These are phyloP conservation scores for Hymenoscyphus repandus DNA, from an alignment of 2,329 filamentous ascomycete genomes.

Conservation along the genomic window DNA sequence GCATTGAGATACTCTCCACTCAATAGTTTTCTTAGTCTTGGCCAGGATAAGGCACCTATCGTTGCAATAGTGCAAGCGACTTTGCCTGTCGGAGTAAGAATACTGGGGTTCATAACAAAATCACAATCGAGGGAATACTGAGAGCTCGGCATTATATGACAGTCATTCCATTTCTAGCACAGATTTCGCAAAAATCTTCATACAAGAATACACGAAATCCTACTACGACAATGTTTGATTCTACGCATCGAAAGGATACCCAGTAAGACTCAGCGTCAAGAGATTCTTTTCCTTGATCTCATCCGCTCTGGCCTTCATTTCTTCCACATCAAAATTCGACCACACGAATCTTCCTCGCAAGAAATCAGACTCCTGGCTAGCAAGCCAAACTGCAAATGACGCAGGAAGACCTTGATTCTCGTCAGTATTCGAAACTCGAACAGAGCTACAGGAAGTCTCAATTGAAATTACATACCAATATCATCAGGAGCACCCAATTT, in stretches of 20 bases:
- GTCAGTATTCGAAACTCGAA: not conserved
- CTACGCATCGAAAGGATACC: too few relatives aligned
- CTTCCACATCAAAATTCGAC: constrained; percentile 47
- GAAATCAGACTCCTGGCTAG: constrained; percentile 38
- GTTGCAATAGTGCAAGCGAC: too few relatives aligned
- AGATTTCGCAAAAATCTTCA: too few relatives aligned
- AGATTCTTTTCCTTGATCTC: not conserved
- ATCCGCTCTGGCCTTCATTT: constrained; percentile 35
- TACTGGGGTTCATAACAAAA: too few relatives aligned
- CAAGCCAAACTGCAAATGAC: constrained; percentile 19
- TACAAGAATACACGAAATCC: too few relatives aligned
- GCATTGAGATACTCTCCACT: not conserved
- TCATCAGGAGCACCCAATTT: not conserved
- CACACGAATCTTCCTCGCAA: constrained; percentile 41
- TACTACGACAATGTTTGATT: too few relatives aligned
- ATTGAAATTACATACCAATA: not conserved
- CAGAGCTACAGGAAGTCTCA: not conserved
- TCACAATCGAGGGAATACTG: too few relatives aligned
- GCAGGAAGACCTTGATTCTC: constrained; percentile 14
- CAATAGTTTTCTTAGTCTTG: too few relatives aligned
- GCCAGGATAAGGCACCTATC: too few relatives aligned
- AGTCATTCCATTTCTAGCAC: too few relatives aligned
- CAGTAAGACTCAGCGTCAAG: not conserved
- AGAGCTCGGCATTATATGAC: too few relatives aligned
- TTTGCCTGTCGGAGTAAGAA: too few relatives aligned